phyloP scores from a whole-genome alignment of 352 stramenopile species.

The Aphanomyces cochlioides region DNA sequence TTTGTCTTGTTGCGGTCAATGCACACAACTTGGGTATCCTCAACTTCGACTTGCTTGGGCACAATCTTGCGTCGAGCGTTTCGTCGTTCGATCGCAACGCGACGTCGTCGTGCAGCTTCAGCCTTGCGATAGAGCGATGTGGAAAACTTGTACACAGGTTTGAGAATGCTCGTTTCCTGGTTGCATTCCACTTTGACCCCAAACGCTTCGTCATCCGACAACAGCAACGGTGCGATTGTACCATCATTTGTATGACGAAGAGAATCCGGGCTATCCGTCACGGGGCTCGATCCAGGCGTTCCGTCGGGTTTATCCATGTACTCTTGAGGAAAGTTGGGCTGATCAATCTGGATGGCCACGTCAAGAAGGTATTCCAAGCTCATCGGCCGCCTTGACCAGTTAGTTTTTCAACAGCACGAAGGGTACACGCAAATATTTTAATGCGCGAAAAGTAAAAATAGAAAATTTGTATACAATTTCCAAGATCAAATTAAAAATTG shows the following conservation, averaged over 20 bases:
- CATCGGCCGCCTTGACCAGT: slow-evolving; percentile 19
- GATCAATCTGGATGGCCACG: slow-evolving; percentile 29
- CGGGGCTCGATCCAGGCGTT: not conserved
- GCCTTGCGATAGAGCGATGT: slow-evolving; percentile 18
- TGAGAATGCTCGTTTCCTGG: slow-evolving; percentile 16
- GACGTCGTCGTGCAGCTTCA: slow-evolving; percentile 23
- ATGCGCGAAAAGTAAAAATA: slow-evolving; percentile 15
- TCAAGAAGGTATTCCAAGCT: slow-evolving; percentile 30
- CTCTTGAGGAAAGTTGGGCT: slow-evolving; percentile 18
- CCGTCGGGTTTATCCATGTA: slow-evolving; percentile 4
- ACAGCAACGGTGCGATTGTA: not conserved
- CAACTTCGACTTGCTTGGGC: not conserved
- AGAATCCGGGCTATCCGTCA: not conserved
- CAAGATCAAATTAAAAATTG: not conserved
- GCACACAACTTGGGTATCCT: not conserved
- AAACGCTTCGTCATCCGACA: not conserved
- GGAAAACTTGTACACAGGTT: slow-evolving; percentile 15
- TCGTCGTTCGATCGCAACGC: slow-evolving; percentile 20
- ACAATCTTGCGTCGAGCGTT: slow-evolving; percentile 29
- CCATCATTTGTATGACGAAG: not conserved
- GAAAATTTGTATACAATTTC: slow-evolving; percentile 8
- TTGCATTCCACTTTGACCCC: slow-evolving; percentile 10
- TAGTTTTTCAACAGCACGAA: slow-evolving; percentile 4
- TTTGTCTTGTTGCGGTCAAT: slow-evolving; percentile 31
- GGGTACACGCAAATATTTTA: slow-evolving; percentile 7